Conservation (phyloP, 495 filamentous ascomycete genomes). For the Choiromyces venosus region DNA sequence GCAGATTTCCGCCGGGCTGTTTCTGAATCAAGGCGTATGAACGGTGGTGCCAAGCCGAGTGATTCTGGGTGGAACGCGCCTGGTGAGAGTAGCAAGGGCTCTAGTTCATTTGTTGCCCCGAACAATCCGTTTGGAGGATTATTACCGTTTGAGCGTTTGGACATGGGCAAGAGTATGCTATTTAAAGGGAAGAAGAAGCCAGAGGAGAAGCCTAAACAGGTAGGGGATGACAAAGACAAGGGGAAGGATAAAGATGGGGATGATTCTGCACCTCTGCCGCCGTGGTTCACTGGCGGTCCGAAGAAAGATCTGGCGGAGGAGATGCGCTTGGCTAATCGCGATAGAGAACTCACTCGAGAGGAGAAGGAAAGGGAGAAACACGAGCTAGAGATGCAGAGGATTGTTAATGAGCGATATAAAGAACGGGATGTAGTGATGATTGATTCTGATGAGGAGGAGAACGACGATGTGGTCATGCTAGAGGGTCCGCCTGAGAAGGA, state of each 20-base stretch:
- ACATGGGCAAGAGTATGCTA: conserved; percentile 52
- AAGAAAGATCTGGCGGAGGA: conserved; percentile 52
- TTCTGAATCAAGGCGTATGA: conserved; percentile 51
- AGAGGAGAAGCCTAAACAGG: conserved; percentile 21
- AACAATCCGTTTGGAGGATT: conserved; percentile 65
- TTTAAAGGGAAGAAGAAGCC: conserved; percentile 31
- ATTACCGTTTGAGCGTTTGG: conserved; percentile 81
- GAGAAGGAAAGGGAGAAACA: conserved; percentile 21
- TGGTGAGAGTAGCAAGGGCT: conserved; percentile 40
- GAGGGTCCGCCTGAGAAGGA: conserved; percentile 42
- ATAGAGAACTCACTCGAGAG: conserved; percentile 23
- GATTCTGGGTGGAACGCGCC: conserved; percentile 44
- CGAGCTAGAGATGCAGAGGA: conserved; percentile 11
- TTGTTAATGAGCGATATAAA: conserved; percentile 44
- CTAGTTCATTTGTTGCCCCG: not conserved
- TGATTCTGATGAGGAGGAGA: conserved; percentile 43
- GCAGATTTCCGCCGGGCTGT: conserved; percentile 52
- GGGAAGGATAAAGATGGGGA: conserved; percentile 52
- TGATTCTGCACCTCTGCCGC: conserved; percentile 62
- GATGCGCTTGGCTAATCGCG: conserved; percentile 43
- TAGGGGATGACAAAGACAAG: conserved; percentile 37
- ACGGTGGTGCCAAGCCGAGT: conserved; percentile 42
- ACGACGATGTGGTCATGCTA: conserved; percentile 54
- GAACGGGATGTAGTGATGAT: conserved; percentile 46
- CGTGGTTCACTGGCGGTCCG: conserved; percentile 67